Conservation (phyloP, 805 yeast species). For the Ogataea kodamae region DNA sequence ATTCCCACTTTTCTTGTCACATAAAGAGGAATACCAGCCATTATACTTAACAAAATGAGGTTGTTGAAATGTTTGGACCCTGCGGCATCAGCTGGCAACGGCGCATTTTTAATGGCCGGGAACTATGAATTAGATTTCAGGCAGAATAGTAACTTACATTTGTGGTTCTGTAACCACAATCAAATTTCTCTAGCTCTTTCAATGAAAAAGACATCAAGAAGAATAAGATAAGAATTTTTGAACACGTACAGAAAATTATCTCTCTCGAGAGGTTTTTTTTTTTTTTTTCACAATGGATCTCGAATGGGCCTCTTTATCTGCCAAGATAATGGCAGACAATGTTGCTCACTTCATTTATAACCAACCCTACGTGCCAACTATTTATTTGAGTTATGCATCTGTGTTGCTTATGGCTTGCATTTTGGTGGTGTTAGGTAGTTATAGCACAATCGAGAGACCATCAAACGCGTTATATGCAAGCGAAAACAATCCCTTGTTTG, state of each 20-base stretch:
- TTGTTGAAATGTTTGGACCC: conserved; percentile 77
- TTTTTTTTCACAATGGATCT: conserved; percentile 4
- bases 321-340: conserved; percentile 8
- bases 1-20: conserved; percentile 64
- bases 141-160: conserved; percentile 31
- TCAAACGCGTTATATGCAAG: conserved; percentile 33
- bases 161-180: conserved; percentile 51
- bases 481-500: conserved; percentile 38
- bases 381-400: conserved; percentile 17
- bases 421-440: conserved; percentile 34
- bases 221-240: conserved; percentile 3
- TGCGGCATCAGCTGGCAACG: conserved; percentile 89
- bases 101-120: conserved; percentile 82
- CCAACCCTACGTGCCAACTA: conserved; percentile 15
- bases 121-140: conserved; percentile 24
- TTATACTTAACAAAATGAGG: conserved; percentile 43
- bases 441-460: conserved; percentile 33
- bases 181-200: conserved; percentile 27
- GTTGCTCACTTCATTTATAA: conserved; percentile 23
- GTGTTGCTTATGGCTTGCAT: conserved; percentile 24
- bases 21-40: conserved; percentile 59
- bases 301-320: conserved; percentile 5
- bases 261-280: conserved; percentile 1
- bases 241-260: conserved; percentile 10
- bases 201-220: conserved; percentile 10